Evolutionary conservation across 2,329 filamentous ascomycete genomes (phyloP).

Genomic region (Monosporascus sp.): DNA sequence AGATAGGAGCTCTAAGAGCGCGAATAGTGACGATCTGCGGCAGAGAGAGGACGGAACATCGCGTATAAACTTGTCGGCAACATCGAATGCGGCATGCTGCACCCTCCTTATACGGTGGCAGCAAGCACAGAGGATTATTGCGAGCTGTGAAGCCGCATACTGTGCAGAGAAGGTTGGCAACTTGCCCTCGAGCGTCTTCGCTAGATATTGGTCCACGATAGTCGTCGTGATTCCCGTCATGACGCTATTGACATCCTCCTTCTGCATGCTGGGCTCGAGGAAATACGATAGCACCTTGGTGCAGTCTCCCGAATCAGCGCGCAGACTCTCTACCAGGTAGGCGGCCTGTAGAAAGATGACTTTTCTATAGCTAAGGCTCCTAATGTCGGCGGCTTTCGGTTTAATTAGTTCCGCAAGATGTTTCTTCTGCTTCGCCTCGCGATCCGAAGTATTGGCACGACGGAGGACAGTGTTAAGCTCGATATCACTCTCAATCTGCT

Average conservation of each 20-base stretch:
- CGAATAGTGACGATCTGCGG: conserved; percentile 85
- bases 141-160: conserved; percentile 84
- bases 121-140: conserved; percentile 77
- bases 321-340: conserved; percentile 81
- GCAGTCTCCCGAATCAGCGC: conserved; percentile 82
- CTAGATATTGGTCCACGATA: conserved; percentile 74
- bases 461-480: conserved; percentile 92
- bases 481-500: conserved; percentile 91
- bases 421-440: conserved; percentile 76
- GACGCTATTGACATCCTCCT: conserved; percentile 55
- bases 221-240: conserved; percentile 62
- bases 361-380: conserved; percentile 79
- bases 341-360: conserved; percentile 88
- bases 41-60: conserved; percentile 87
- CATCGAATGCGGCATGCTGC: conserved; percentile 77
- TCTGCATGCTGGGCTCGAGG: conserved; percentile 78
- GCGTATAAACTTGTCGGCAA: conserved; percentile 79
- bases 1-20: conserved; percentile 82
- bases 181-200: conserved; percentile 65
- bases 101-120: conserved; percentile 92
- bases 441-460: conserved; percentile 74
- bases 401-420: conserved; percentile 70
- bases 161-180: conserved; percentile 81
- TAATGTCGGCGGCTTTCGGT: conserved; percentile 71
- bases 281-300: conserved; percentile 89